phyloP scores from a whole-genome alignment of 2,329 filamentous ascomycete genomes.

The Tympanopsis confertula region DNA sequence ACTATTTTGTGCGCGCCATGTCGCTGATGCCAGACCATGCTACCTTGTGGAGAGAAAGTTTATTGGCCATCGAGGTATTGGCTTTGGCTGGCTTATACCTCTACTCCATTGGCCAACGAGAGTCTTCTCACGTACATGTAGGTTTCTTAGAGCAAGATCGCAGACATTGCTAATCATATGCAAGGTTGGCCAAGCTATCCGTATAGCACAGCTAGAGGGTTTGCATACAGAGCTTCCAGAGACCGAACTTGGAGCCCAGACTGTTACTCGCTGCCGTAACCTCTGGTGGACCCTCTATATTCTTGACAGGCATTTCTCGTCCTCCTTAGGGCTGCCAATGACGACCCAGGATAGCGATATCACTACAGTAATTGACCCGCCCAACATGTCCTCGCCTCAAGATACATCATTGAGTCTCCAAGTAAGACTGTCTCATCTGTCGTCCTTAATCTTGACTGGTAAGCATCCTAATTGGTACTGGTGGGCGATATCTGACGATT shows the following conservation, averaged over 20 bases:
- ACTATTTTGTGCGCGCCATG: conserved; percentile 20
- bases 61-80: conserved; percentile 22
- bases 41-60: conserved; percentile 20
- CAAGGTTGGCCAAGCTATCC: not conserved
- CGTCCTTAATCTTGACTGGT: conserved; percentile 22
- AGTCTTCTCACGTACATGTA: conserved; percentile 17
- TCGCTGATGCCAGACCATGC: conserved; percentile 20
- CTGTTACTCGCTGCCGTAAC: not conserved
- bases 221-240: not conserved
- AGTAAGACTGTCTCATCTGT: conserved; percentile 19
- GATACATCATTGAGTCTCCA: conserved; percentile 19
- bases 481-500: not conserved
- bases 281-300: conserved; percentile 1
- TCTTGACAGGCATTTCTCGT: not conserved
- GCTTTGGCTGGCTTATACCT: conserved; percentile 22
- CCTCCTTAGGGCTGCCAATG: not conserved
- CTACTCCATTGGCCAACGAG: conserved; percentile 22
- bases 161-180: no score
- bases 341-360: conserved; percentile 21
- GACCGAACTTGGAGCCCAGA: not conserved
- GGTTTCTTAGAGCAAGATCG: no score
- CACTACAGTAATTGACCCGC: conserved; percentile 16
- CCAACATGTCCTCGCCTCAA: conserved; percentile 11
- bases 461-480: conserved; percentile 4
- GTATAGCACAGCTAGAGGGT: not conserved